phyloP scores from a whole-genome alignment of 768 basidiomycete genomes.

The Boletellus ananiceps region DNA sequence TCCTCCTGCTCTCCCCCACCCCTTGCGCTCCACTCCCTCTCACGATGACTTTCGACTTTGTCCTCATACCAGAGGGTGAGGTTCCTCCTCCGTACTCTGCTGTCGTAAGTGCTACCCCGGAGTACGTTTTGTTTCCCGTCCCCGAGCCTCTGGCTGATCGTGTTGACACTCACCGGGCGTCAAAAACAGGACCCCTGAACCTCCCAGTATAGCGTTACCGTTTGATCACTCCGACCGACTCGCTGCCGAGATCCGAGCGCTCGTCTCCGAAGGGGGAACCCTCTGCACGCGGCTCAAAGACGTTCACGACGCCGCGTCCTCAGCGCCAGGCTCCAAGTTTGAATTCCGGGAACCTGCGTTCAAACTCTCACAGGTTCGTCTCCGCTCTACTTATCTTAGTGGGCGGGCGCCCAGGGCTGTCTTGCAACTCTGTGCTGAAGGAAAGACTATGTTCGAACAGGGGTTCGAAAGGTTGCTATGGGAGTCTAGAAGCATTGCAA shows the following conservation, averaged over 20 bases:
- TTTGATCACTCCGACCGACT: constrained; percentile 9
- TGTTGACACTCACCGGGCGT: background rate
- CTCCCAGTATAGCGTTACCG: constrained; percentile 1
- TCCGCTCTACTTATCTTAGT: no score
- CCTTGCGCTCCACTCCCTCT: background rate
- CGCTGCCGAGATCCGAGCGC: constrained; percentile 1
- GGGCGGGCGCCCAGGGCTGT: no score
- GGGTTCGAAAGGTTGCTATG: constrained; percentile 14
- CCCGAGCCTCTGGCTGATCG: no score
- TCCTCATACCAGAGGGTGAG: constrained; percentile 5
- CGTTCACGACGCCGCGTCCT: constrained; percentile 7
- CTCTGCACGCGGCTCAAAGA: constrained; percentile 14
- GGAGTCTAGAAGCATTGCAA: constrained; percentile 16
- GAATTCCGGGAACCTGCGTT: constrained; percentile 9
- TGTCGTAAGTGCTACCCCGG: background rate
- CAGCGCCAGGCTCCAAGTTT: background rate
- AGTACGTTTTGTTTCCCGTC: background rate
- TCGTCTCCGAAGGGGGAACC: constrained; percentile 11
- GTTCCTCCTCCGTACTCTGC: constrained; percentile 19
- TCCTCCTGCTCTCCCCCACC: no score
- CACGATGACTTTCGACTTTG: background rate
- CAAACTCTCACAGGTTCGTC: constrained; percentile 9
- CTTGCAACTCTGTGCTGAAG: no score
- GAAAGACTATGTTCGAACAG: background rate
- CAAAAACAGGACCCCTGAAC: background rate